Base-by-base conservation (phyloP, 2,329 filamentous ascomycete species). In the Penicillium corylophilum region DNA sequence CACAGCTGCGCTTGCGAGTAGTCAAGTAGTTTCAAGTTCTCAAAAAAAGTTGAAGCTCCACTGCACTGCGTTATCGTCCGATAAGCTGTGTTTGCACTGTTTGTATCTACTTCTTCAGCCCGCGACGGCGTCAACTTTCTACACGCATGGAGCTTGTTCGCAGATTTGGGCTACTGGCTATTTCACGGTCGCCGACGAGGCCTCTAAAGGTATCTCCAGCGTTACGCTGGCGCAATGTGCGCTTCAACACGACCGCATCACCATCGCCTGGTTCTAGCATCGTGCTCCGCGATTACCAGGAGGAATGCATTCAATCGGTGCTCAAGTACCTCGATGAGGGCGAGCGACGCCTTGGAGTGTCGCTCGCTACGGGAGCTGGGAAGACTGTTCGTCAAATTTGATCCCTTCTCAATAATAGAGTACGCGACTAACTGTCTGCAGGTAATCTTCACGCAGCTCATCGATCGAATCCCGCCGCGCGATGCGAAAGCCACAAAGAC, bases 361-460 rank as follows among this genome's bases (percentile, higher is more conserved):
- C 92, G 0, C 71, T 96, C 31, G 92, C 91, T 2, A 96, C 92
- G 3, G 91, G 92, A 1, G 85, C 88, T 56, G 91, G 91, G 5
- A 96, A 96, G 71, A 96, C 91, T 54, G 79, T 50, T 16, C 63
- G 28, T 15, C 22, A 28, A 31, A 40, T 16, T 18, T 44, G 43
- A n/a, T 16, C 28, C 46, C 15, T 9, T 18, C 20, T 4, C 1
- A 4, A 18, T 8, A 12, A 20, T 20, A 16, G 24, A 18, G 15
- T 13, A n/a, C 47, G 12, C 13, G 18, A 23, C 46, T 61, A 18
- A 62, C 29, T 24, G 20, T 38, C 15, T 38, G 29, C 35, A 90
- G 88, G 86, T 99, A 67, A 92, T 99, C 63, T 99, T 99, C 75
- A 97, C 93, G 12, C 91, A 96, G 68, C 81, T 99, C 41, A 95